Evolutionary conservation across 2,329 filamentous ascomycete genomes (phyloP), one percentile per base, ranked within the genome.

Genomic region (Camillea tinctor): DNA sequence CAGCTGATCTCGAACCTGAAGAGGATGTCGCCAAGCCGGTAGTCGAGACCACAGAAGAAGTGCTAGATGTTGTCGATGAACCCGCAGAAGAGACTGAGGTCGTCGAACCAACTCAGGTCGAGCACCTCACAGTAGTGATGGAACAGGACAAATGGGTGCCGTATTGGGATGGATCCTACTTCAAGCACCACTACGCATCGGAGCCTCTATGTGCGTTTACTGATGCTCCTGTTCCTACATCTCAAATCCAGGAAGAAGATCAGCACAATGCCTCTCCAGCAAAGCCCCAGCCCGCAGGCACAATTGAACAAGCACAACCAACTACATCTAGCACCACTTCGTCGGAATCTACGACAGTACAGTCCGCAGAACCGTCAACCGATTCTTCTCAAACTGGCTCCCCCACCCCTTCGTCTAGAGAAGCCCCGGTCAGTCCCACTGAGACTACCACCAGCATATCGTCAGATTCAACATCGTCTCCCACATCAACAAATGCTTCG

Each of bases 1-100:
- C 82, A 49, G 65, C 82, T 17, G 84, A 85, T 58, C 84, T 88
- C n/a, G 86, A 90, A 17, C 84, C 86, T 19, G 80, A 85, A 50
- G 80, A 82, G 51, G 76, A 79, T 60, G 71, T 13, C 56, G 67
- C 50, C n/a, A 66, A 65, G 59, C 52, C 65, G 11, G 67, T 68
- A 52, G 61, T 71, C 23, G 74, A 79, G 58, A 68, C 68, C 24
- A 65, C 70, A 2, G 71, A 74, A n/a, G 72, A 76, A 50, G 52
- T 64, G 11, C 52, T 64, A 22, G 61, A 68, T 17, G 57, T 65
- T 40, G 50, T 57, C 11, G 63, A 71, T n/a, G 60, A 64, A 30
- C 58, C 58, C 11, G 51, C 57, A 11, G 61, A 65, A 24, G 66
- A 71, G 48, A 57, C 61, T 19, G 67, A 67, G 54, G 66, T 65